Base-by-base conservation (phyloP, 139 green algal genomes). In the Closterium sp. region DNA sequence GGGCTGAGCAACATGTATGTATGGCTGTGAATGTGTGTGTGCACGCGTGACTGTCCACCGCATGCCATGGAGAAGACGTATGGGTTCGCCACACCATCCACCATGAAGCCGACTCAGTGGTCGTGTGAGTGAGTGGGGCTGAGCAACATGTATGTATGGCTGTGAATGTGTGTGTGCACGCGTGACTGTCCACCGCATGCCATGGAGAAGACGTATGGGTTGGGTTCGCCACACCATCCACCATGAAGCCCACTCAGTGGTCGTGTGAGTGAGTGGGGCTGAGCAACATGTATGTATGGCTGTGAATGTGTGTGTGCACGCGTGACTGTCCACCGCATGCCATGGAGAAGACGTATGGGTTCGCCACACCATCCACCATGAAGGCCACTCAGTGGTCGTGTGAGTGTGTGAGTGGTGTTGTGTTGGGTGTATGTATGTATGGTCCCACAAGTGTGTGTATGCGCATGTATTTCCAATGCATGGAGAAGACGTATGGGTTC, bases 41-140 rank as follows among this genome's bases (percentile, higher is more conserved):
- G 50, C 21, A 24, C 21, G 1, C 11, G 21, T 70, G 13, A 70
- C 50, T 70, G n/a, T 70, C 50, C 50, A 7, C 85, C 91, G 1
- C 91, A 93, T 34, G n/a, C 91, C 22, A 79, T 93, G 94, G 94
- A 96, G 50, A 85, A 89, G 28, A 34, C 88, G n/a, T 96, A 96
- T 85, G 92, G 93, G 38, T 96, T 96, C 34, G 93, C 89, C 70
- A 96, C 94, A 31, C 62, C 88, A 27, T 97, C 93, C 86, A 97
- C 96, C 9, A 96, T 97, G 95, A 97, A 97, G 92, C 96, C 96
- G 34, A 97, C 96, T 6, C 96, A 97, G 91, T 95, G 93, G 79
- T 91, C 38, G 70, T 96, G 94, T 94, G 94, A 91, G 91, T 87
- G 86, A 24, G 13, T 28, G 79, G 24, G n/a, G 38, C 13, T 50